Percentiles rank a stretch among this genome's conserved stretches.
Conservation (phyloP, 192 early-diverging fungal genomes). For the Backusella mclennaniae region DNA sequence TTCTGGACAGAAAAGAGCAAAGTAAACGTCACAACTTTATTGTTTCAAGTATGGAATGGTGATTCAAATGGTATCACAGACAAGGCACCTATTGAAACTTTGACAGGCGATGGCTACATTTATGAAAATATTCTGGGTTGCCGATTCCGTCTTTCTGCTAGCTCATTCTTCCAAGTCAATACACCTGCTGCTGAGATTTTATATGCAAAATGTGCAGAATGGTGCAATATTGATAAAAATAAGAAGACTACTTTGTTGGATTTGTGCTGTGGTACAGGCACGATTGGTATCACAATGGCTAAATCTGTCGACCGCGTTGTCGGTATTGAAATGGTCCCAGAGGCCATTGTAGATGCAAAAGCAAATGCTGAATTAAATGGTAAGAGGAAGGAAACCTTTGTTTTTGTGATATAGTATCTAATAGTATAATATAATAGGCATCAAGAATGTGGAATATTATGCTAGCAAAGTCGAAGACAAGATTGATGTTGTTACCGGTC, state of each 20-base stretch:
- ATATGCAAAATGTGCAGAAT: slow-evolving; percentile 48
- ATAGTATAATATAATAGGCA: neutral
- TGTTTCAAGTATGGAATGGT: slow-evolving; percentile 49
- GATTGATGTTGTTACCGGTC: slow-evolving; percentile 28
- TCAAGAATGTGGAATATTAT: slow-evolving; percentile 59
- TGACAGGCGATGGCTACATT: slow-evolving; percentile 54
- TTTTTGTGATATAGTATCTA: neutral
- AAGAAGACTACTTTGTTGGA: slow-evolving; percentile 57
- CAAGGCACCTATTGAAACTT: slow-evolving; percentile 37
- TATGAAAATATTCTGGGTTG: slow-evolving; percentile 65
- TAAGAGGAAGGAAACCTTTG: neutral
- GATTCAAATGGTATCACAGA: slow-evolving; percentile 57
- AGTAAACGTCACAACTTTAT: slow-evolving; percentile 46
- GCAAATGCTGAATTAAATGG: slow-evolving; percentile 53
- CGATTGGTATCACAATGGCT: slow-evolving; percentile 79
- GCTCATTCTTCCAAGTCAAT: slow-evolving; percentile 82
- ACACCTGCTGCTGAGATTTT: slow-evolving; percentile 65
- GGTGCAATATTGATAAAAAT: slow-evolving; percentile 25
- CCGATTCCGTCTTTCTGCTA: slow-evolving; percentile 70
- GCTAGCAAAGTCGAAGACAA: slow-evolving; percentile 62
- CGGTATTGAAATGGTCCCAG: slow-evolving; percentile 67
- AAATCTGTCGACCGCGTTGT: slow-evolving; percentile 62
- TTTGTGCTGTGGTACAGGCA: slow-evolving; percentile 85
- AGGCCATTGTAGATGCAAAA: slow-evolving; percentile 75
- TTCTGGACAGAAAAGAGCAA: slow-evolving; percentile 32